Evolutionary conservation across 2,329 filamentous ascomycete genomes (phyloP), one percentile per base, ranked within the genome.

Genomic region (Diaporthe aspalathi): DNA sequence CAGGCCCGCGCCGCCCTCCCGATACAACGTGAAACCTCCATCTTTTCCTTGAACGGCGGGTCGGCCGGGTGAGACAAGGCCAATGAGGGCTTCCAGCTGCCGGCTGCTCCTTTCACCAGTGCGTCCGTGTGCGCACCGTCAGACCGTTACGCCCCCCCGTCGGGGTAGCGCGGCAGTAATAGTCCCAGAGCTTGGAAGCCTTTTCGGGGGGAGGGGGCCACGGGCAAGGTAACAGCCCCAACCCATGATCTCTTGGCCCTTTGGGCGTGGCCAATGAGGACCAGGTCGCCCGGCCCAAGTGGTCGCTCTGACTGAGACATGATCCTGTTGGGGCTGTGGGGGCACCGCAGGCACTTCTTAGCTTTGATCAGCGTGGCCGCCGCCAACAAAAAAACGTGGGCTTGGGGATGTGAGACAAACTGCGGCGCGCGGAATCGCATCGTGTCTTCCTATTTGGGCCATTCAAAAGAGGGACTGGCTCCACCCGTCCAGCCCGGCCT

Each of bases 1-100:
- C 47, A 72, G 47, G 68, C 54, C 71, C 60, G 62, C 62, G 62
- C 71, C 47, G 53, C 68, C 71, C 71, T 72, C 68, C 71, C 71
- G 53, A 65, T 65, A 43, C 70, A 63, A 71, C 70, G 45, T 56
- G 65, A 71, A 32, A 66, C 63, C 54, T 43, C 63, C 70, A 35
- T 63, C 60, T 63, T 53, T 16, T 54, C n/a, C 27, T 45, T 45
- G 35, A 24, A 40, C 32, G 35, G 45, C 62, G 45, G 60, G 52
- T 54, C 29, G 53, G 29, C 54, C 52, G 57, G 67, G 43, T 52
- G 56, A 40, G 49, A 54, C 63, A 68, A 49, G 52, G 20, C 52
- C 52, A 38, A 56, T 56, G 17, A 40, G 24, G 20, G 35, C 29
- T 29, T 35, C 12, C 38, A 14, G 27, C 35, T n/a, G 24, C 40